Evolutionary conservation across 73 alveolate species (phyloP), one percentile per base, ranked within the genome.

Genomic region (Stentor roeselii): DNA sequence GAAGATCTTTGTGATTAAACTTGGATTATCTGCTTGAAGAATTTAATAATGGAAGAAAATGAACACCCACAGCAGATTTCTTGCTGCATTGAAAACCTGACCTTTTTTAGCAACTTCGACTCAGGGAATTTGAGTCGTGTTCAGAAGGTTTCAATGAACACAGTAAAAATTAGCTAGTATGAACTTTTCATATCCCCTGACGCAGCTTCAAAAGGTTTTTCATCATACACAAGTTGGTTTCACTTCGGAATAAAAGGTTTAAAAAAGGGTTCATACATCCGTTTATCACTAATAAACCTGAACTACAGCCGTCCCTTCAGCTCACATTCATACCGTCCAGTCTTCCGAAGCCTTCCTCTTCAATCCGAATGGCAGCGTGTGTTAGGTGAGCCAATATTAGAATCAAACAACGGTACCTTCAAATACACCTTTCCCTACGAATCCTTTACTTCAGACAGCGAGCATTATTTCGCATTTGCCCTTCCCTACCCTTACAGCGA

Each of bases 401-500:
- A n/a, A n/a, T n/a, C n/a, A n/a, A n/a, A n/a, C n/a, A n/a, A n/a
- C n/a, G n/a, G n/a, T n/a, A n/a, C n/a, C n/a, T n/a, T 38, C 86
- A 75, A 36, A 42, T 42, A 36, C 36, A 75, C 3, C 40, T 75
- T 3, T 42, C 50, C 3, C 78, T 77, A 3, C 40, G 90, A 82
- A 60, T 34, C 76, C 84, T 82, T 67, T 77, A 1, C 37, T 21
- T 27, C 14, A 21, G 80, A 67, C 41, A 67, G 34, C 59, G 59
- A 59, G 39, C 75, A 76, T 40, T 92, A 89, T 78, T 92, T 92
- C 77, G 97, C 97, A 4, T 89, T 84, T 83, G 60, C 92, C 37
- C 90, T 83, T 36, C 97, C 97, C 39, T 92, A 74, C 59, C 59
- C 90, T 60, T 92, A 85, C 59, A 86, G 80, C 30, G 97, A 92